Evolutionary conservation across 208 protist species (phyloP), one percentile per base, ranked within the genome.

Genomic region (Acanthamoeba royreba): DNA sequence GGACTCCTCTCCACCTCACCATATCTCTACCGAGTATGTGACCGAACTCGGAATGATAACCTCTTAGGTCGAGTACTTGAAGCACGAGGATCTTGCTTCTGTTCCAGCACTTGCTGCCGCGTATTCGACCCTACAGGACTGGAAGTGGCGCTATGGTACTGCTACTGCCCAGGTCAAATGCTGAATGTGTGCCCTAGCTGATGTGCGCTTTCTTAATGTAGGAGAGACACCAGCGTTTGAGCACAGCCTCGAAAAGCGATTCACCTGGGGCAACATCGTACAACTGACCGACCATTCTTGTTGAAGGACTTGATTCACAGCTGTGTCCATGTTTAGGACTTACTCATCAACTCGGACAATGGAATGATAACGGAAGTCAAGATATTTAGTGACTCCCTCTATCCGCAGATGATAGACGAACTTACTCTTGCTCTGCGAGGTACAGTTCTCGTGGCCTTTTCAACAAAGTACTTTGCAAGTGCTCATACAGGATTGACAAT

Each of bases 211-310:
- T 63, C 17, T 17, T 1, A 47, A 66, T n/a, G 5, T 42, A 92
- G 85, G 85, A 4, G 85, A 92, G 28, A 93, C 88, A 17, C 88
- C 88, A n/a, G 43, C 33, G 15, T 93, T 93, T 81, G 63, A 74
- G 42, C 88, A 93, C 45, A 38, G 43, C 63, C 40, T 93, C 45
- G 88, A 93, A 33, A 74, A 46, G 28, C 55, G 88, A 52, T 93
- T 93, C 47, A 28, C 25, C 1, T 93, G 88, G 88, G 88, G 61
- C 63, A 81, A 74, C 61, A 93, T 93, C 13, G 85, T 92, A 92
- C 43, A 40, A 38, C 8, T 17, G 11, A 38, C 8, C 42, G 17
- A 40, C 28, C 28, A 19, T 33, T 17, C 7, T 19, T 22, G 9
- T 28, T 83, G 38, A 22, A 87, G 31, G 17, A 15, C 17, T 19